A percentile compares a stretch with the other conserved stretches of the same genome.
phyloP scores from a whole-genome alignment of 352 stramenopile genomes.

The Phytophthora gonapodyides region DNA sequence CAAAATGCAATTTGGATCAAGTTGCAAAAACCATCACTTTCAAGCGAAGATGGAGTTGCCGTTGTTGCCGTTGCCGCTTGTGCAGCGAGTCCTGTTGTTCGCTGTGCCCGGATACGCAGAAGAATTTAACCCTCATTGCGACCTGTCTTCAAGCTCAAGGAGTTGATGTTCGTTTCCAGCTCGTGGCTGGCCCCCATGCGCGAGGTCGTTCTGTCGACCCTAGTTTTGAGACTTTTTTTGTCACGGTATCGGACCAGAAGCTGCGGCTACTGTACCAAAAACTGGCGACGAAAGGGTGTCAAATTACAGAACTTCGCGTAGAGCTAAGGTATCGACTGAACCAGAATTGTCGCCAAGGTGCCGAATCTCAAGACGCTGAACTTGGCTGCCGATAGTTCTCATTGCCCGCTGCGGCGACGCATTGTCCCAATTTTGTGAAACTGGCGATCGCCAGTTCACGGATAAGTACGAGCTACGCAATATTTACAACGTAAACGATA shows the following conservation, averaged over 20 bases:
- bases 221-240: constrained; percentile 33
- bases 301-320: constrained; percentile 36
- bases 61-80: constrained; percentile 33
- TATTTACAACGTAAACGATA: too few species aligned
- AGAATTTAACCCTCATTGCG: background rate
- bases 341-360: constrained; percentile 15
- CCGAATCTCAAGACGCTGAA: constrained; percentile 25
- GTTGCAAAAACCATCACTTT: background rate
- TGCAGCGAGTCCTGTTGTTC: constrained; percentile 34
- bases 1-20: too few species aligned
- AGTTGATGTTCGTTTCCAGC: constrained; percentile 32
- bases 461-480: too few species aligned
- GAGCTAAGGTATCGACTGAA: constrained; percentile 17
- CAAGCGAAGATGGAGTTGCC: constrained; percentile 10
- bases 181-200: constrained; percentile 30
- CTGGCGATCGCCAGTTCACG: too few species aligned
- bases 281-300: constrained; percentile 7
- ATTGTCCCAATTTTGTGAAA: constrained; percentile 27
- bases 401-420: constrained; percentile 22
- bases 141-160: constrained; percentile 10
- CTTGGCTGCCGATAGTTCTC: constrained; percentile 20
- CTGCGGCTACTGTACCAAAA: constrained; percentile 14
- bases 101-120: constrained; percentile 27
- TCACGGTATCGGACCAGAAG: constrained; percentile 19
- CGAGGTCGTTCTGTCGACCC: constrained; percentile 21